Percentiles rank a stretch among this genome's conserved stretches.
phyloP scores from a whole-genome alignment of 2,329 filamentous ascomycete genomes.

The Emydomyces testavorans region DNA sequence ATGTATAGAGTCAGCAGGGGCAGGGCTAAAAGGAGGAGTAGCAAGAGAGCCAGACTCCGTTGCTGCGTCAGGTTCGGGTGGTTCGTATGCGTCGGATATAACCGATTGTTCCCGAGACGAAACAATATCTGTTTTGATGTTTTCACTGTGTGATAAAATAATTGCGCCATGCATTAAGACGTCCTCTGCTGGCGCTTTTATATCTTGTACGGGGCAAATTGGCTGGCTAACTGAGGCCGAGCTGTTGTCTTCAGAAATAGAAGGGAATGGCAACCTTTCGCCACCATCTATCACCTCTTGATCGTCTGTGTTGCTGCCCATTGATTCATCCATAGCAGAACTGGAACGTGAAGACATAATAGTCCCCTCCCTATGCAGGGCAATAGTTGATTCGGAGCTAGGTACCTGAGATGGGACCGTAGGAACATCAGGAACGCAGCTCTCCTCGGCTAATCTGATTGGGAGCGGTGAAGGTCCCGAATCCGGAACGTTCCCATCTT shows the following conservation, averaged over 20 bases:
- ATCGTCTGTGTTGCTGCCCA: constrained; percentile 18
- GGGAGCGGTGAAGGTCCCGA: background rate
- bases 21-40: constrained; percentile 36
- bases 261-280: background rate
- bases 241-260: background rate
- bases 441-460: background rate
- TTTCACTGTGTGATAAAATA: background rate
- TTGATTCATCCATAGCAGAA: constrained; percentile 33
- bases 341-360: constrained; percentile 21
- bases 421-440: background rate
- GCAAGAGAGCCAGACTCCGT: constrained; percentile 23
- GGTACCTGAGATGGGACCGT: constrained; percentile 10
- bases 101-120: constrained; percentile 24
- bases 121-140: constrained; percentile 14
- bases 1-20: constrained; percentile 27
- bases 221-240: background rate
- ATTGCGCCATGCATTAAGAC: background rate
- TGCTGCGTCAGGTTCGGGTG: constrained; percentile 35
- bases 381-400: constrained; percentile 12
- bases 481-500: background rate
- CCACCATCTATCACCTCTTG: background rate
- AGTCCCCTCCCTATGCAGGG: constrained; percentile 9
- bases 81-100: constrained; percentile 46
- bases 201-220: background rate
- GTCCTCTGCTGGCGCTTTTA: background rate